Evolutionary conservation across 2,329 filamentous ascomycete species (phyloP).

Genomic region (Fusarium zealandicum): DNA sequence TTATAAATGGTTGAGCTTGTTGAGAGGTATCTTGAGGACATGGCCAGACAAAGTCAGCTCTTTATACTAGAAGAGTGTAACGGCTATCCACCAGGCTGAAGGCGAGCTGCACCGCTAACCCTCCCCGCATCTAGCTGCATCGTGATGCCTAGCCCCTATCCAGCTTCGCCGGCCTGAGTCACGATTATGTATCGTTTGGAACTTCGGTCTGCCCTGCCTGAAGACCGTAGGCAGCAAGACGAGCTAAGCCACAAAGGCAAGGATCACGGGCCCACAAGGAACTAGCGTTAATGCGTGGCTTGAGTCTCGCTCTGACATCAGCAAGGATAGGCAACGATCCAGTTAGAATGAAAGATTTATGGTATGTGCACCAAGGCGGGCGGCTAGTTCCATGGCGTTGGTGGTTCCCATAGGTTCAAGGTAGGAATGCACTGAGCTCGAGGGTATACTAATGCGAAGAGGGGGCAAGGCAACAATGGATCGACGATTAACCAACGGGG

Average conservation of each 20-base stretch:
- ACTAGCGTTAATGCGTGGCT: neutral
- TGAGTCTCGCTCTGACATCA: constrained; percentile 33
- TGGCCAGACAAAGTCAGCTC: neutral
- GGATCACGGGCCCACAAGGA: neutral
- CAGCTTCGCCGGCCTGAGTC: constrained; percentile 23
- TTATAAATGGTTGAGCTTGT: neutral
- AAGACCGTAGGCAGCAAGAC: constrained; percentile 17
- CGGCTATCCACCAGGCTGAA: neutral
- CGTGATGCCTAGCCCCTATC: neutral
- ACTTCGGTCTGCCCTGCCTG: neutral
- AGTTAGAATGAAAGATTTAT: neutral
- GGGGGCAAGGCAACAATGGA: neutral
- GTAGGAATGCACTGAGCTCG: neutral
- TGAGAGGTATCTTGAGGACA: neutral
- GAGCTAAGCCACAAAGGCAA: constrained; percentile 1
- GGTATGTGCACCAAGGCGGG: too few relatives aligned
- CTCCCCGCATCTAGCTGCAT: neutral
- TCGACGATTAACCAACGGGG: neutral
- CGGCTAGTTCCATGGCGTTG: too few relatives aligned
- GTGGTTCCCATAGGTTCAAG: neutral
- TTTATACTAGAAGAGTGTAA: neutral
- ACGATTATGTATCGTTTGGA: neutral
- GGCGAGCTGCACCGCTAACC: neutral
- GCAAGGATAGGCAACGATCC: constrained; percentile 1
- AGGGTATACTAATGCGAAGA: neutral